Base-by-base conservation (phyloP, 441 rosid genomes). In the Populus hybrid region DNA sequence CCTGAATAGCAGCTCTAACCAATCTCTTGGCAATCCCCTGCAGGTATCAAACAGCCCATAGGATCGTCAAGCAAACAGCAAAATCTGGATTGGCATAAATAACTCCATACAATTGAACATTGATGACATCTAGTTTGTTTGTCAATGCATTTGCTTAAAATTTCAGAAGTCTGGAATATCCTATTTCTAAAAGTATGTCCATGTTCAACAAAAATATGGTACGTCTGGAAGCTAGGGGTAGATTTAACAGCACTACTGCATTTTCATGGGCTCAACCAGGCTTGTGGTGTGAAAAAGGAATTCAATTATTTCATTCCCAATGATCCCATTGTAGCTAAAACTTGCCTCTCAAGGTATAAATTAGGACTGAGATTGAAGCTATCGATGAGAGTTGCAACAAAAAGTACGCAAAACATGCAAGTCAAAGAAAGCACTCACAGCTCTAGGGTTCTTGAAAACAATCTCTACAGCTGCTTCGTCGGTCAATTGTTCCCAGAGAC, bases 11-110 rank as follows among this genome's bases (percentile, higher is more conserved):
- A 69, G 97, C 97, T 79, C 89, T 89, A 16, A 90, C 90, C 79
- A 93, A 84, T 84, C 87, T 87, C 79, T 86, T 86, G 0, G 98
- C 98, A 21, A 93, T 92, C 0, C 98, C 98, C 97, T 93, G 86
- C 77, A 74, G 53, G 50, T 23, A 29, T 6, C 16, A 2, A 72
- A 73, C 4, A 63, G 59, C 33, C 3, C 64, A 66, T 24, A 53
- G 56, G 36, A 53, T 2, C n/a, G 6, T 78, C 28, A 67, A 65
- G 14, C 8, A 35, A 24, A 26, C 76, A 23, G 40, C 20, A 63
- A n/a, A 64, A 38, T 14, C 70, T 23, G 56, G 7, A 50, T 20
- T 50, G 56, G 56, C 20, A 14, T 50, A 50, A 14, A 50, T 14
- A 50, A 50, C 56, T 50, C 56, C 56, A 1, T 14, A 14, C 56